Percentiles rank a stretch among this genome's conserved stretches.
Conservation (phyloP, 805 yeast species). For the Cyberlindnera mrakii region DNA sequence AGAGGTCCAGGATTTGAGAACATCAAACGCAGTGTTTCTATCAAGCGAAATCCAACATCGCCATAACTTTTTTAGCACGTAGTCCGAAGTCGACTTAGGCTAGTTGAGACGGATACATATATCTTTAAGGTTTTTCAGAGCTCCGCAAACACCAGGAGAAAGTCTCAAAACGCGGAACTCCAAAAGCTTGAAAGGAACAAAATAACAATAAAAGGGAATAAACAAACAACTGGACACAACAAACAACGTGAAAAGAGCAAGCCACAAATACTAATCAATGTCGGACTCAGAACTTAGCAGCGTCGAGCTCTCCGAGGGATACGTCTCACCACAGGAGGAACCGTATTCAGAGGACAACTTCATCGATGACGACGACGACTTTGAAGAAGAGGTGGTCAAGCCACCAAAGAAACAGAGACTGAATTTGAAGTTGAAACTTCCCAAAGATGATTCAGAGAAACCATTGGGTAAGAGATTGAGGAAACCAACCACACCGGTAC, state of each 20-base stretch:
- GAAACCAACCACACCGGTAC: slow-evolving; percentile 1
- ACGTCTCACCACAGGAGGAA: slow-evolving; percentile 1
- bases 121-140: too few relatives aligned
- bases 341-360: slow-evolving; percentile 4
- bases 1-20: too few relatives aligned
- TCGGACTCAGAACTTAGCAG: slow-evolving; percentile 16
- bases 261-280: not conserved
- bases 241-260: not conserved
- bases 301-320: slow-evolving; percentile 6
- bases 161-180: too few relatives aligned
- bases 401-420: slow-evolving; percentile 8
- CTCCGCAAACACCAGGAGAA: too few relatives aligned
- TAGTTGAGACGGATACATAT: too few relatives aligned
- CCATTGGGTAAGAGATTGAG: slow-evolving; percentile 1
- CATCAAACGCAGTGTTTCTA: too few relatives aligned
- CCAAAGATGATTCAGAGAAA: slow-evolving; percentile 1
- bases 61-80: too few relatives aligned
- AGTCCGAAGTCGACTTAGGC: too few relatives aligned
- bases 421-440: slow-evolving; percentile 15
- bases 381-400: slow-evolving; percentile 12
- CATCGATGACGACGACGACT: slow-evolving; percentile 10
- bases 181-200: not conserved
- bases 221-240: not conserved
- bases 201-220: not conserved
- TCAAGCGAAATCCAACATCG: too few relatives aligned